Evolutionary conservation across 176 grass and related monocot genomes (phyloP), one percentile per base, ranked within the genome.

Genomic region (Metroxylon sagu): DNA sequence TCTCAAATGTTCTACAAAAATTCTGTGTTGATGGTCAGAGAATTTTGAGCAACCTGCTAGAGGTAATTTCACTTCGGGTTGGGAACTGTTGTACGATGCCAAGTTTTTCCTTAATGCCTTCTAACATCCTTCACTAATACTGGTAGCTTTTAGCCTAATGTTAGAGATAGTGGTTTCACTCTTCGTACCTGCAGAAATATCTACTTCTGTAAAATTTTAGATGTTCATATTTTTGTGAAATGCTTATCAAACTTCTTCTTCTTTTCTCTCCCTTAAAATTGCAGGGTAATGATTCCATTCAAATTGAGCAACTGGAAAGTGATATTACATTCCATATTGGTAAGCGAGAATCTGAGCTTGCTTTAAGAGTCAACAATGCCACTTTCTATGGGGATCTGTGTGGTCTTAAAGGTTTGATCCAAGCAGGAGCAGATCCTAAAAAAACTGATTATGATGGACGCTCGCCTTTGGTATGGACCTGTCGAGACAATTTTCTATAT

Each of bases 251-350:
- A 6, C 31, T 14, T 12, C 7, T 12, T 43, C 7, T 12, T 43
- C 21, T 23, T 23, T 23, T 23, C 21, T 23, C 21, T 43, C 12
- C 35, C 8, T 43, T 10, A 43, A 43, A 43, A 43, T 43, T 14
- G 8, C 35, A 96, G 94, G 86, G 54, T 49, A 83, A 70, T 60
- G 88, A 98, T 65, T 77, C 79, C 14, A 85, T 58, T 4, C 58
- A 51, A 56, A 72, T 93, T 52, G 93, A 86, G 74, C 88, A 84
- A 53, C 57, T 98, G 30, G 94, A 98, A 66, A 69, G 85, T 0
- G 94, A 98, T 58, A 86, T 98, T 66, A 89, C 79, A 66, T 92
- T 89, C 71, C 94, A 89, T 70, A 98, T 98, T 30, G 82, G 65
- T 25, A 98, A 92, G 68, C 88, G 86, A 78, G 88, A 98, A 72